These are phyloP conservation scores for Pichia sporocuriosa DNA, from an alignment of 805 yeast genomes.

Conservation along the genomic window DNA sequence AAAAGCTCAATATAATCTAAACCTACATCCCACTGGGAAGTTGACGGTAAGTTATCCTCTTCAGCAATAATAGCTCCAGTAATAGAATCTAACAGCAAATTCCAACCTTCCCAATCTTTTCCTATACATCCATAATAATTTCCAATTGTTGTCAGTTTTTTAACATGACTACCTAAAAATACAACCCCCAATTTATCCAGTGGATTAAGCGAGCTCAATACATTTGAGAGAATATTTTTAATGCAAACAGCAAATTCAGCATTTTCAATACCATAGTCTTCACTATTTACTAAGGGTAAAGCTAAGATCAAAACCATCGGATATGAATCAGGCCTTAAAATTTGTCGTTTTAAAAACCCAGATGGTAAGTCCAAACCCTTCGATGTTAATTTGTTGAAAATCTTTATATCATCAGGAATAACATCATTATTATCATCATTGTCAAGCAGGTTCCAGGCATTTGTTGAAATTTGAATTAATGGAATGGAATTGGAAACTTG, in stretches of 20 bases:
- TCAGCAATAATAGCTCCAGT: constrained; percentile 12
- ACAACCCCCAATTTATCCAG: constrained; percentile 27
- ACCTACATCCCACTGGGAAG: constrained; percentile 22
- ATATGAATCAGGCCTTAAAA: constrained; percentile 34
- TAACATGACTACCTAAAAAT: constrained; percentile 19
- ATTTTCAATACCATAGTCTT: constrained; percentile 16
- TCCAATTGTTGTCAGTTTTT: constrained; percentile 16
- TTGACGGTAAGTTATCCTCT: background rate
- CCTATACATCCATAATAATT: constrained; percentile 27
- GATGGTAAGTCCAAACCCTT: constrained; percentile 38
- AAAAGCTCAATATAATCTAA: constrained; percentile 19
- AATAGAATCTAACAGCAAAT: constrained; percentile 17
- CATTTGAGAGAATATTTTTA: constrained; percentile 10
- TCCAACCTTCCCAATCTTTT: constrained; percentile 28
- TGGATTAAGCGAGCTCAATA: constrained; percentile 13
- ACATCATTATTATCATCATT: constrained; percentile 16
- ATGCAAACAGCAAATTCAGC: constrained; percentile 18
- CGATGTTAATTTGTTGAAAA: constrained; percentile 32
- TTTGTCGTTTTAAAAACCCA: constrained; percentile 30
- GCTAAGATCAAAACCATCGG: constrained; percentile 23
- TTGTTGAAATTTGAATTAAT: constrained; percentile 43
- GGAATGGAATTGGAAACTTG: constrained; percentile 19
- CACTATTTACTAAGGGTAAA: constrained; percentile 20
- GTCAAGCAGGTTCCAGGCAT: constrained; percentile 40
- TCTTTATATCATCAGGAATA: constrained; percentile 35